Percentiles rank a stretch among this genome's conserved stretches.
These are phyloP conservation scores for Diaporthe sp. DNA, from an alignment of 2,329 filamentous ascomycete genomes.

Conservation along the genomic window DNA sequence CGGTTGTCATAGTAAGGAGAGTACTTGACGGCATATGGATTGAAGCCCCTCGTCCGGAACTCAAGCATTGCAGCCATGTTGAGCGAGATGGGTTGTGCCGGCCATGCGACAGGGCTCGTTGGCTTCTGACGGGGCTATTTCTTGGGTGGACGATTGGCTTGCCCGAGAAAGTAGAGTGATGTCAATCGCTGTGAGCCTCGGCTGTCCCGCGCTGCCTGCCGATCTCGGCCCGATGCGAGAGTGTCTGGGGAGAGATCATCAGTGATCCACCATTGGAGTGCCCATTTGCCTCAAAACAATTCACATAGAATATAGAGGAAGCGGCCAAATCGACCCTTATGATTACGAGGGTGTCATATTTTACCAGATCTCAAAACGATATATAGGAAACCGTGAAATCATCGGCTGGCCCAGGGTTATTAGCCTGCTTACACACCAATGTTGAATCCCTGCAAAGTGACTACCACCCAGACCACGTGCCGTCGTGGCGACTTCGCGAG, in stretches of 20 bases:
- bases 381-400: too few species aligned
- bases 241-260: not conserved
- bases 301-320: not conserved
- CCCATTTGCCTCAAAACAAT: not conserved
- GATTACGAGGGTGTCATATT: not conserved
- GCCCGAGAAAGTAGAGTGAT: constrained; percentile 13
- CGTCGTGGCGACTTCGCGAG: constrained; percentile 38
- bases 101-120: constrained; percentile 17
- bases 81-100: not conserved
- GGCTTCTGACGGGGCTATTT: not conserved
- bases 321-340: too few species aligned
- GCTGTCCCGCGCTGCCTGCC: constrained; percentile 32
- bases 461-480: constrained; percentile 31
- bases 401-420: too few species aligned
- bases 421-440: not conserved
- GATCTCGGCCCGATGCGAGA: constrained; percentile 20
- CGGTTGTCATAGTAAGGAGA: constrained; percentile 98
- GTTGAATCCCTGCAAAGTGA: not conserved
- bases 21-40: constrained; percentile 97
- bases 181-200: constrained; percentile 38
- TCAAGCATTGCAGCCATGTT: constrained; percentile 80
- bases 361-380: not conserved
- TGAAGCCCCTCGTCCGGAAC: constrained; percentile 92
- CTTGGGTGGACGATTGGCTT: not conserved
- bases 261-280: not conserved